Evolutionary conservation across 2,329 filamentous ascomycete genomes (phyloP).

Genomic region (Tolypocladium tropicale): DNA sequence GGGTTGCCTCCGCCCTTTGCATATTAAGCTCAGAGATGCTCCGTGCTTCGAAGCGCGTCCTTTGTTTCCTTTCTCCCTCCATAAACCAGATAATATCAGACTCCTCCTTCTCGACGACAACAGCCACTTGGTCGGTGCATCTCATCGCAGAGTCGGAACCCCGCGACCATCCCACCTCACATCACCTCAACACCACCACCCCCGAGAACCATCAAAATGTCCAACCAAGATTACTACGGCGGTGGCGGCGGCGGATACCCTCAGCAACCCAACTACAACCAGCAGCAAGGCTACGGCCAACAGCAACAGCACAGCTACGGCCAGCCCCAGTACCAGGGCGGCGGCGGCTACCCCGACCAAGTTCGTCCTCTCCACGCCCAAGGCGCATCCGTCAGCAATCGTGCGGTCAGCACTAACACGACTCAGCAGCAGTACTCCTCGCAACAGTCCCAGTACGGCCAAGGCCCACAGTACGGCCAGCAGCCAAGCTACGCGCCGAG

Average conservation of each 20-base stretch:
- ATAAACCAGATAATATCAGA: neutral
- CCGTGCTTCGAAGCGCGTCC: neutral
- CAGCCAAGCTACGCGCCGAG: slow-evolving; percentile 2
- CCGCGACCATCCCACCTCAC: neutral
- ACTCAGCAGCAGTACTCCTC: neutral
- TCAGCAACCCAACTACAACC: slow-evolving; percentile 13
- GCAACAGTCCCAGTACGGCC: neutral
- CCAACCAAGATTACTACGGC: slow-evolving; percentile 27
- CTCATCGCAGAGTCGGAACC: neutral
- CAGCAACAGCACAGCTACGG: slow-evolving; percentile 7
- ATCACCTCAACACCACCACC: neutral
- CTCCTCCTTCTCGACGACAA: neutral
- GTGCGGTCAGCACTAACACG: neutral
- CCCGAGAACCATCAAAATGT: slow-evolving; percentile 15
- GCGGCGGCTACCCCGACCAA: neutral
- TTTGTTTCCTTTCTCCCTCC: neutral
- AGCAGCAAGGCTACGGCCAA: neutral
- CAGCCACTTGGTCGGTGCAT: neutral
- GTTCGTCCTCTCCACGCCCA: neutral
- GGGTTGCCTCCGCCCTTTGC: neutral
- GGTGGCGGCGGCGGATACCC: slow-evolving; percentile 9
- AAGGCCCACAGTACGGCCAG: slow-evolving; percentile 14
- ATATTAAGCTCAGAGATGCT: neutral
- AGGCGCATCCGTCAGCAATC: neutral
- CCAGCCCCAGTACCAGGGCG: slow-evolving; percentile 12